A percentile compares a stretch with the other conserved stretches of the same genome.
phyloP scores from a whole-genome alignment of 352 stramenopile species.

The Globisporangium okanoganense region DNA sequence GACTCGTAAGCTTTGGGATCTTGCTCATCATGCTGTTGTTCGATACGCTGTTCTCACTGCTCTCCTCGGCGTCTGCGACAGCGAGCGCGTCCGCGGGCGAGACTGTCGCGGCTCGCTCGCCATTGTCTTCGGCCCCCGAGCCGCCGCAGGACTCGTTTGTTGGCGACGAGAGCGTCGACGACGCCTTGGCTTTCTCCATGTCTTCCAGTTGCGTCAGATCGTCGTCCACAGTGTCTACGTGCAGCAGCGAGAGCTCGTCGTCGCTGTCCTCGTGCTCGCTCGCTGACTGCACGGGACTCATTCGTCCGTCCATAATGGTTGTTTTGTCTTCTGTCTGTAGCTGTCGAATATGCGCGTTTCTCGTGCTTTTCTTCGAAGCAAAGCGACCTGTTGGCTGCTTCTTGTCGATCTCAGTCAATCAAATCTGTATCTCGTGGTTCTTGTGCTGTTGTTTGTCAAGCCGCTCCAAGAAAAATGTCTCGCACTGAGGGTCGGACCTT shows the following conservation, averaged over 20 bases:
- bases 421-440: too few relatives aligned
- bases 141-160: conserved; percentile 15
- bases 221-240: not conserved
- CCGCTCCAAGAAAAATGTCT: conserved; percentile 5
- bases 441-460: not conserved
- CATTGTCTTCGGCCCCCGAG: conserved; percentile 14
- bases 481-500: conserved; percentile 5
- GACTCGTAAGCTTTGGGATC: conserved; percentile 9
- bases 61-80: not conserved
- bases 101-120: conserved; percentile 13
- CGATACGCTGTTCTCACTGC: not conserved
- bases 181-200: conserved; percentile 1
- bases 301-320: not conserved
- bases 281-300: conserved; percentile 4
- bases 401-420: not conserved
- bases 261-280: not conserved
- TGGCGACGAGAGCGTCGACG: not conserved
- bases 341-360: not conserved
- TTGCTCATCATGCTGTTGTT: not conserved
- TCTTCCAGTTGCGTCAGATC: conserved; percentile 1
- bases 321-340: not conserved
- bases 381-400: not conserved
- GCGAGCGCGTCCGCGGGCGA: conserved; percentile 1
- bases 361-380: not conserved
- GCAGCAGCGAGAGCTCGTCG: not conserved